Percentiles rank a stretch among this genome's conserved stretches.
These are phyloP conservation scores for Geotrichum candidum DNA, from an alignment of 1,139 yeast genomes.

Conservation along the genomic window DNA sequence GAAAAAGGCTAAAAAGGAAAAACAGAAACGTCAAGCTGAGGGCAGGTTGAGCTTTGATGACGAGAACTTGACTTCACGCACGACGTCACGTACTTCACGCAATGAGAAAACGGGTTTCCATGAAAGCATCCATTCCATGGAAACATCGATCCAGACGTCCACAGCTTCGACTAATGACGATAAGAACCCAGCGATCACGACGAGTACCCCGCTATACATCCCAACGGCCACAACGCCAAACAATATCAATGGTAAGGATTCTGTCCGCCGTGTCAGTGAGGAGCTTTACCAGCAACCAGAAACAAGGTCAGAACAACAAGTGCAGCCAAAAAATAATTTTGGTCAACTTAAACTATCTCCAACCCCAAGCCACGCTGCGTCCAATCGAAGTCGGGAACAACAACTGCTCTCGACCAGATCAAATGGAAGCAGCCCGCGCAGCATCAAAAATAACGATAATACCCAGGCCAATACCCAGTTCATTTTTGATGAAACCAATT, in stretches of 20 bases:
- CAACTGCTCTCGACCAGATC: too few species aligned
- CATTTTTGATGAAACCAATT: too few species aligned
- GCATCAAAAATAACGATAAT: too few species aligned
- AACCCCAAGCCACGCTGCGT: too few species aligned
- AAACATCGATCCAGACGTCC: neutral
- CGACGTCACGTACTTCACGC: neutral
- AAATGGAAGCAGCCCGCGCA: too few species aligned
- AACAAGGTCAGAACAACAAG: neutral
- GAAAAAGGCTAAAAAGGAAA: conserved; percentile 4
- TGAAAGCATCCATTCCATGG: conserved; percentile 1
- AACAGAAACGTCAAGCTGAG: neutral
- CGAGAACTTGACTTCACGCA: neutral
- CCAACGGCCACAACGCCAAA: neutral
- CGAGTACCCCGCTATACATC: neutral
- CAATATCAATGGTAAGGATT: neutral
- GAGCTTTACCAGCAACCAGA: neutral
- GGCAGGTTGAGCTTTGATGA: neutral
- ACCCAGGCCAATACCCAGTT: too few species aligned
- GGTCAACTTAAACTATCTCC: neutral
- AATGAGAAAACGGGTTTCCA: neutral
- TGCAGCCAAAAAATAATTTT: neutral
- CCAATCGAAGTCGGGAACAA: too few species aligned
- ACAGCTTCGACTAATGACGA: neutral
- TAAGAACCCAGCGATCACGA: neutral
- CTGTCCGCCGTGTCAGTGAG: neutral